phyloP scores from a whole-genome alignment of 2,329 filamentous ascomycete species.

The Colletotrichum graminicola region DNA sequence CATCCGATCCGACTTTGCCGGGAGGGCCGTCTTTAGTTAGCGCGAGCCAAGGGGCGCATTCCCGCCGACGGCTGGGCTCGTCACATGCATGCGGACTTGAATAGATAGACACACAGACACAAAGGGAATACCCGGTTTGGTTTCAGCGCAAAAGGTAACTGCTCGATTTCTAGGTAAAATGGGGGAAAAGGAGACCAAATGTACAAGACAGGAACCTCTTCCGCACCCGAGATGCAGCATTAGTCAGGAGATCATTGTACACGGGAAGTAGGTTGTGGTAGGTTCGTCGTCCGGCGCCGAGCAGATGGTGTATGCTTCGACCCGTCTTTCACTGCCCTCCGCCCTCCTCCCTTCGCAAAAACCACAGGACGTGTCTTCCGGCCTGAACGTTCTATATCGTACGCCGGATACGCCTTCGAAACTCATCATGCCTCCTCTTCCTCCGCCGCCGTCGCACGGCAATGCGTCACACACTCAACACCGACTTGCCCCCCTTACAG shows the following conservation, averaged over 20 bases:
- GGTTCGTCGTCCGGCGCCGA: slow-evolving; percentile 40
- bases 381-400: slow-evolving; percentile 36
- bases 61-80: slow-evolving; percentile 8
- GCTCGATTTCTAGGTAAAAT: slow-evolving; percentile 44
- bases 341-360: slow-evolving; percentile 33
- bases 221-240: slow-evolving; percentile 52
- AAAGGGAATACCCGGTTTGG: neutral
- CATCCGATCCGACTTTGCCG: neutral
- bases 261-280: slow-evolving; percentile 51
- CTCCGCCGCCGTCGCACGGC: slow-evolving; percentile 1
- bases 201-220: slow-evolving; percentile 48
- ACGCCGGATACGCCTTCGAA: slow-evolving; percentile 35
- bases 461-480: neutral
- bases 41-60: slow-evolving; percentile 1
- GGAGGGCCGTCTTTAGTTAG: slow-evolving; percentile 19
- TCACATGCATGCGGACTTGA: neutral
- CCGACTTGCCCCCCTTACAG: slow-evolving; percentile 67
- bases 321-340: slow-evolving; percentile 36
- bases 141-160: slow-evolving; percentile 41
- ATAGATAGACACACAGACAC: neutral
- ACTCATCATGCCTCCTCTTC: slow-evolving; percentile 36
- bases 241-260: slow-evolving; percentile 59
- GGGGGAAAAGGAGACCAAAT: slow-evolving; percentile 46
- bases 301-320: slow-evolving; percentile 33
- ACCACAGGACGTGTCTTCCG: slow-evolving; percentile 35